These are phyloP conservation scores for Cryphonectria radicalis DNA, from an alignment of 2,329 filamentous ascomycete genomes.

Conservation along the genomic window DNA sequence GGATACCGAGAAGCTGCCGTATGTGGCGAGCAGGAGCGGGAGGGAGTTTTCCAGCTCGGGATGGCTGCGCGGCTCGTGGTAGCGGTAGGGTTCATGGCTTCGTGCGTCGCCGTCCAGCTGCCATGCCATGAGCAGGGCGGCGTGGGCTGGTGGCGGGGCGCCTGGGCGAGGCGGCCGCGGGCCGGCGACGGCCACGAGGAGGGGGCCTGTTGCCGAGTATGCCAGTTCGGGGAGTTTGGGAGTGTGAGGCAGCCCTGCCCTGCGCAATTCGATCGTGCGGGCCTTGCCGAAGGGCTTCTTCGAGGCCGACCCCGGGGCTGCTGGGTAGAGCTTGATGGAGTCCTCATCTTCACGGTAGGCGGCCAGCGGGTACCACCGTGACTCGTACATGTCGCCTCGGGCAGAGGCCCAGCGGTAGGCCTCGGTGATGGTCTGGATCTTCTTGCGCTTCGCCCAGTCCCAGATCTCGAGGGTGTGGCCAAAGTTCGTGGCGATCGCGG, in stretches of 20 bases:
- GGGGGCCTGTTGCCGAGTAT: constrained; percentile 44
- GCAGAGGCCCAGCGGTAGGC: constrained; percentile 46
- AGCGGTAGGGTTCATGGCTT: constrained; percentile 38
- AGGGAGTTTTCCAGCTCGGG: constrained; percentile 46
- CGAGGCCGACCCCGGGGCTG: constrained; percentile 31
- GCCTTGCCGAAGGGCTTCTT: constrained; percentile 45
- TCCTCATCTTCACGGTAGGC: constrained; percentile 41
- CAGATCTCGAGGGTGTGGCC: constrained; percentile 46
- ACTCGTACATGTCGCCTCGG: constrained; percentile 42
- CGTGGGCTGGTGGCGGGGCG: constrained; percentile 43
- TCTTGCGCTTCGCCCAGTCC: constrained; percentile 46
- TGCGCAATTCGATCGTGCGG: constrained; percentile 41
- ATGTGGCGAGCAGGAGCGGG: constrained; percentile 42
- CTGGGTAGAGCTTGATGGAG: constrained; percentile 41
- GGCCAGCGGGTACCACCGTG: constrained; percentile 41
- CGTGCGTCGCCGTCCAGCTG: constrained; percentile 38
- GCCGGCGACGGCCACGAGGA: constrained; percentile 45
- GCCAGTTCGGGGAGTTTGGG: constrained; percentile 47
- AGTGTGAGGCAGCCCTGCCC: constrained; percentile 42
- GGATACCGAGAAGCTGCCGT: constrained; percentile 45
- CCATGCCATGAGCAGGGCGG: constrained; percentile 46
- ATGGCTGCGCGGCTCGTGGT: constrained; percentile 40
- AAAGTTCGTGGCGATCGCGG: constrained; percentile 46
- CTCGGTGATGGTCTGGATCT: constrained; percentile 43
- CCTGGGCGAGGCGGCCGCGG: constrained; percentile 44